Percentiles rank a stretch among this genome's conserved stretches.
Evolutionary conservation across 1,284 basidiomycete species (phyloP).

Genomic region (Microbotryum lychnidis-dioicae): DNA sequence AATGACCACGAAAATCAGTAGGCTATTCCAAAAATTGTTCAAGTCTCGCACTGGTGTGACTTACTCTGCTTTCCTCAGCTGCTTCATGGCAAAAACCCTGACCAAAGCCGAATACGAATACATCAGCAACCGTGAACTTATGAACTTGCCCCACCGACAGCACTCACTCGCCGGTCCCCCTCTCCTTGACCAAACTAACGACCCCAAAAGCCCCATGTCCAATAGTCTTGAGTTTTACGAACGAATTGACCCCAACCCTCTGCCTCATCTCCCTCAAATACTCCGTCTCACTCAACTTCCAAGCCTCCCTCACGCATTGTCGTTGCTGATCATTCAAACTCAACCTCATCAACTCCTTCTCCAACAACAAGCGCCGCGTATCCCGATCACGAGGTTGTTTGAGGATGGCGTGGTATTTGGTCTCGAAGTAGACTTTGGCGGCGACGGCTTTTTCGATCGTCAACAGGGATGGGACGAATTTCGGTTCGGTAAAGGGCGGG

Average conservation of each 20-base stretch:
- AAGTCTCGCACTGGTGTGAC: not conserved
- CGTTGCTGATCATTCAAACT: constrained; percentile 62
- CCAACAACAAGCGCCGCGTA: constrained; percentile 72
- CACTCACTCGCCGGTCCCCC: constrained; percentile 53
- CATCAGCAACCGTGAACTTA: not conserved
- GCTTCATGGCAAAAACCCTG: constrained; percentile 85
- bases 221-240: constrained; percentile 86
- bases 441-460: constrained; percentile 90
- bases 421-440: constrained; percentile 91
- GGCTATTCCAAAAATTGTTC: no score
- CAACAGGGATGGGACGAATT: constrained; percentile 66
- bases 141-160: not conserved
- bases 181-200: constrained; percentile 81
- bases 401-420: constrained; percentile 83
- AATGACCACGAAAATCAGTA: not conserved
- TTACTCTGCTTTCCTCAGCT: constrained; percentile 82
- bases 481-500: not conserved
- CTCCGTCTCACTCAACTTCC: constrained; percentile 78
- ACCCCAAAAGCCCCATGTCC: constrained; percentile 97
- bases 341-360: constrained; percentile 72
- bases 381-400: constrained; percentile 59
- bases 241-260: constrained; percentile 74
- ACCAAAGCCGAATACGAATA: not conserved
- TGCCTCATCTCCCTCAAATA: constrained; percentile 74
- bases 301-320: constrained; percentile 60